These are phyloP conservation scores for Taiozyma onychis DNA, from an alignment of 1,139 yeast species.

Conservation along the genomic window DNA sequence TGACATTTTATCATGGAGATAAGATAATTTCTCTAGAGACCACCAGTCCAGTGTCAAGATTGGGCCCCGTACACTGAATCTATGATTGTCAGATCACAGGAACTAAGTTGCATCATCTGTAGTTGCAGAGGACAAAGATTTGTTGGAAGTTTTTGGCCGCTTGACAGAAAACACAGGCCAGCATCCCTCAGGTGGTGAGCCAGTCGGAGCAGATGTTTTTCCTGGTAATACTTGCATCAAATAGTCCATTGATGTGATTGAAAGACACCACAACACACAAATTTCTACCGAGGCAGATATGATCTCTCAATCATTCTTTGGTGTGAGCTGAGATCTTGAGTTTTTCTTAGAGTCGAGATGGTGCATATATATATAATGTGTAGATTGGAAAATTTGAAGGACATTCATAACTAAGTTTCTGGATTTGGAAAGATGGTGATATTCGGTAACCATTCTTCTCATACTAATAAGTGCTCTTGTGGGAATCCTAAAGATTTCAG, in stretches of 20 bases:
- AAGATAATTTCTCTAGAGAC: background rate
- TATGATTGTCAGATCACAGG: too few species aligned
- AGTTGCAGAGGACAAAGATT: too few species aligned
- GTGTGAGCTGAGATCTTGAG: background rate
- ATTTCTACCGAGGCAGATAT: background rate
- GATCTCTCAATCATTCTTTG: background rate
- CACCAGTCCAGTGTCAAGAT: too few species aligned
- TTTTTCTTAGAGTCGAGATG: background rate
- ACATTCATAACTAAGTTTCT: background rate
- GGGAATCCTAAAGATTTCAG: background rate
- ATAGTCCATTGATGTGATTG: too few species aligned
- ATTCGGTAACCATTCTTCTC: background rate
- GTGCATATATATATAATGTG: background rate
- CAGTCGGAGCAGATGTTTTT: too few species aligned
- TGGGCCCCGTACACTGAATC: too few species aligned
- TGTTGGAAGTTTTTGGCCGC: too few species aligned
- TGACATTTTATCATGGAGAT: background rate
- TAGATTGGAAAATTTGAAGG: background rate
- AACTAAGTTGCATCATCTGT: too few species aligned
- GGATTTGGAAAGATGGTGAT: background rate
- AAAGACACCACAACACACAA: too few species aligned
- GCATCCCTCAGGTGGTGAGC: conserved; percentile 27
- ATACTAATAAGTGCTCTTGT: too few species aligned
- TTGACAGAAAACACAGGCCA: conserved; percentile 32
- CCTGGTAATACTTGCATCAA: too few species aligned